Base-by-base conservation (phyloP, 2,329 filamentous ascomycete genomes). In the Pyricularia pennisetigena region DNA sequence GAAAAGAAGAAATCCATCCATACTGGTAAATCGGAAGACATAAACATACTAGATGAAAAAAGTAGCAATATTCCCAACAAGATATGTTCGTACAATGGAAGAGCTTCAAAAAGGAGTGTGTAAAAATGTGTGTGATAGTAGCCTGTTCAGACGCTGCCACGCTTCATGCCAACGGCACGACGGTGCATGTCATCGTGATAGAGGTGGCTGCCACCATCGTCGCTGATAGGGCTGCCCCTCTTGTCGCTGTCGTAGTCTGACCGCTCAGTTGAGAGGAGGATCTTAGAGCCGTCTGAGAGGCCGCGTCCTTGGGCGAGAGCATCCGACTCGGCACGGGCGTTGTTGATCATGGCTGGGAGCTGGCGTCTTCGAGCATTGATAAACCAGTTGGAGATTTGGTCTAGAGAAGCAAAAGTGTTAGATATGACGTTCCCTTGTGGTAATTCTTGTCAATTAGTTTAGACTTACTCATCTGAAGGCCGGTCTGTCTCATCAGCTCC, bases 311-410 rank as follows among this genome's bases (percentile, higher is more conserved):
- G 68, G 23, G 72, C 77, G 76, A 81, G 82, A 69, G 79, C 82
- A 69, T 84, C 81, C 7, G 80, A 79, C 75, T 86, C 85, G 67
- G 80, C 82, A 67, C 81, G 79, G 2, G 83, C 83, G 71, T 85
- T 85, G 73, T 81, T 86, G 72, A 87, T 84, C 81, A 89, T 83
- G 59, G 80, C 78, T 1, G 87, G 86, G 24, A 90, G 78, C 72
- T 89, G 85, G 65, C 90, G 86, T 68, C 90, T 83, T 68, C 90
- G 85, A 30, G 89, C 89, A 72, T 93, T 93, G 78, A 92, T 93
- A 77, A 92, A 93, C 90, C 90, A 93, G 78, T 92, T 92, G 70
- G 88, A 90, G 26, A 93, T 90, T 81, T 88, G 86, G 77, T 88
- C 86, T 88, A 74, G 57, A 23, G 16, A 10, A 30, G 4, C n/a